A percentile compares a stretch with the other conserved stretches of the same genome.
Evolutionary conservation across 805 yeast genomes (phyloP).

Genomic region (Wickerhamiella kazuoi): DNA sequence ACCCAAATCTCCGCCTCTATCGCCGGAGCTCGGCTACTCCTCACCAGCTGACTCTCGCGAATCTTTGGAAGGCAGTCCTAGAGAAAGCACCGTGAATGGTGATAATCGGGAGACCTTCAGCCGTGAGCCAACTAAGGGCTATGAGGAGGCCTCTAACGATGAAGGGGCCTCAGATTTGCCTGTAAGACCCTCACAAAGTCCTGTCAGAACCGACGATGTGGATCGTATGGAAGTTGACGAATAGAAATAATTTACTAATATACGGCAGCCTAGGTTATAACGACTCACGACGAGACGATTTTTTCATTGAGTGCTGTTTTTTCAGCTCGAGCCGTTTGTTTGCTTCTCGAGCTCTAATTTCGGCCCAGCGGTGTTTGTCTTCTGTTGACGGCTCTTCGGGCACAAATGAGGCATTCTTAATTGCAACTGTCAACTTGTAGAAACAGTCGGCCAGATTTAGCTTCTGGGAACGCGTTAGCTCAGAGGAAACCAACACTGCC

Average conservation of each 20-base stretch:
- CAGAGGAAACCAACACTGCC: conserved; percentile 42
- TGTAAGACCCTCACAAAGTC: background rate
- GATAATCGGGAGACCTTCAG: background rate
- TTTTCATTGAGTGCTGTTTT: conserved; percentile 13
- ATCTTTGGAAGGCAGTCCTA: no score
- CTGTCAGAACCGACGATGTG: no score
- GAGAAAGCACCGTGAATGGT: no score
- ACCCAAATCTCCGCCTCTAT: no score
- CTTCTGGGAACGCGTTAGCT: conserved; percentile 39
- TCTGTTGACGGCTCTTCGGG: conserved; percentile 31
- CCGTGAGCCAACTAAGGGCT: background rate
- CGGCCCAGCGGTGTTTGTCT: conserved; percentile 36
- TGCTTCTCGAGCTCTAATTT: conserved; percentile 19
- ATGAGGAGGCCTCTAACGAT: no score
- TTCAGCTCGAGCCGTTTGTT: conserved; percentile 24
- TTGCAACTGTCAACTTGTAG: conserved; percentile 36
- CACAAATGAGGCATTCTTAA: conserved; percentile 31
- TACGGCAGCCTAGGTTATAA: background rate
- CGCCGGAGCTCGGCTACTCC: no score
- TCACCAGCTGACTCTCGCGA: no score
- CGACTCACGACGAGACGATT: background rate
- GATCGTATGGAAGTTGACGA: background rate
- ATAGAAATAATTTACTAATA: background rate
- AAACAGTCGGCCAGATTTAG: conserved; percentile 41
- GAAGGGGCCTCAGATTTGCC: no score